Conservation (phyloP, 2,329 filamentous ascomycete genomes). For the Xylariaceae sp. region DNA sequence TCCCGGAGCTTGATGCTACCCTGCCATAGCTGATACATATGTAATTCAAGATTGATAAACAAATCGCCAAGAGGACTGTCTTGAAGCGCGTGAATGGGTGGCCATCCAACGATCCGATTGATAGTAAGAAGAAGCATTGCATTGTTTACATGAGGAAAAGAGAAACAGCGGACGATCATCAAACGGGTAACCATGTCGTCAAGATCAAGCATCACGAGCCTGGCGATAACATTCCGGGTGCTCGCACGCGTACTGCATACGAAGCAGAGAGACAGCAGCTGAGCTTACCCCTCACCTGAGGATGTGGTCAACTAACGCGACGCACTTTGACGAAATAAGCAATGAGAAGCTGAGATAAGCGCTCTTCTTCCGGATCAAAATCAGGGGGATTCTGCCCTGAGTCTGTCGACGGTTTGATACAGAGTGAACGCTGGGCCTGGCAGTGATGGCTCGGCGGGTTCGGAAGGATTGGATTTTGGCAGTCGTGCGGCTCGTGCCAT, state of each 20-base stretch:
- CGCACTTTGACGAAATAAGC: conserved; percentile 10
- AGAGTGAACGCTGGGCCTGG: no score
- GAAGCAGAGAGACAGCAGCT: conserved; percentile 6
- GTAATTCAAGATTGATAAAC: background rate
- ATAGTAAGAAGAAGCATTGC: background rate
- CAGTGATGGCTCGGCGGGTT: no score
- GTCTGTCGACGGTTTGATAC: no score
- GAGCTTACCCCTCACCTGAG: conserved; percentile 11
- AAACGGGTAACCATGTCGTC: background rate
- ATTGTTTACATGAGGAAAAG: background rate
- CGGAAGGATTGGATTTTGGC: no score
- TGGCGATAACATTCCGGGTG: background rate
- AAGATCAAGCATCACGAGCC: background rate
- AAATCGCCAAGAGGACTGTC: background rate
- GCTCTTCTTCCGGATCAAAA: conserved; percentile 1
- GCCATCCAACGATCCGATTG: background rate
- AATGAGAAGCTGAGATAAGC: conserved; percentile 16
- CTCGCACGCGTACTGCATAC: conserved; percentile 7
- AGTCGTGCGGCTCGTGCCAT: no score
- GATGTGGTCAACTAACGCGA: conserved; percentile 6
- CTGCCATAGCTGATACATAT: background rate
- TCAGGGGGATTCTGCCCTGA: background rate
- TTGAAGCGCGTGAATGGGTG: background rate
- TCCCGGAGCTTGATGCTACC: background rate
- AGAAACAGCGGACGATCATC: background rate